Evolutionary conservation across 345 rosid genomes (phyloP).

Genomic region (Corchorus capsularis): DNA sequence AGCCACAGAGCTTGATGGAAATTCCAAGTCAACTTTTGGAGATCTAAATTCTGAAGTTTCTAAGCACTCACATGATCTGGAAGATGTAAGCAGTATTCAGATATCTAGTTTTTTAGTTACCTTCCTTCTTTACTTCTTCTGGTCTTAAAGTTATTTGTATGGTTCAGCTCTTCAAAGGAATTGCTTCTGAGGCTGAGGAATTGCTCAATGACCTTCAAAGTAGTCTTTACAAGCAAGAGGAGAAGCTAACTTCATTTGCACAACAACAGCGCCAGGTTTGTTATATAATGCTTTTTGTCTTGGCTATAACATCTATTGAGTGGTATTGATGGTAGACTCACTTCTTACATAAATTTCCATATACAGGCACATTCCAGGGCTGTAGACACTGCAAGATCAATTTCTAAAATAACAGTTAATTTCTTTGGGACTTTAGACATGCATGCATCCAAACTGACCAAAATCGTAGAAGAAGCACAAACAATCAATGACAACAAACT

Average conservation of each 20-base stretch:
- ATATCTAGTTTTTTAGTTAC: conserved; percentile 1
- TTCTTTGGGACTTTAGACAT: conserved; percentile 73
- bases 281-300: neutral
- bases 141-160: conserved; percentile 22
- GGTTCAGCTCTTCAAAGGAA: conserved; percentile 81
- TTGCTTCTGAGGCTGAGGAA: conserved; percentile 87
- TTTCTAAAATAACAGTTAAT: conserved; percentile 74
- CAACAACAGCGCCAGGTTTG: conserved; percentile 81
- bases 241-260: conserved; percentile 72
- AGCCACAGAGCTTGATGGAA: conserved; percentile 79
- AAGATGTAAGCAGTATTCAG: conserved; percentile 54
- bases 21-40: conserved; percentile 72
- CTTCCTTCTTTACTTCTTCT: conserved; percentile 23
- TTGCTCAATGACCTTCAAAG: conserved; percentile 79
- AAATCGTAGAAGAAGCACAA: conserved; percentile 83
- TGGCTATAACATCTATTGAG: conserved; percentile 1
- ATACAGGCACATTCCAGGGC: conserved; percentile 86
- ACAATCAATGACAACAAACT: conserved; percentile 71
- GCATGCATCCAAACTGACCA: conserved; percentile 71
- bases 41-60: conserved; percentile 82
- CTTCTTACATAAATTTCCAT: conserved; percentile 11
- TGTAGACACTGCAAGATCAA: conserved; percentile 78
- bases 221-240: conserved; percentile 77
- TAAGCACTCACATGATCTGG: conserved; percentile 77
- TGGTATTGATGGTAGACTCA: neutral